phyloP scores from a whole-genome alignment of 1,284 basidiomycete genomes.

The Rhodotorula glutinis region DNA sequence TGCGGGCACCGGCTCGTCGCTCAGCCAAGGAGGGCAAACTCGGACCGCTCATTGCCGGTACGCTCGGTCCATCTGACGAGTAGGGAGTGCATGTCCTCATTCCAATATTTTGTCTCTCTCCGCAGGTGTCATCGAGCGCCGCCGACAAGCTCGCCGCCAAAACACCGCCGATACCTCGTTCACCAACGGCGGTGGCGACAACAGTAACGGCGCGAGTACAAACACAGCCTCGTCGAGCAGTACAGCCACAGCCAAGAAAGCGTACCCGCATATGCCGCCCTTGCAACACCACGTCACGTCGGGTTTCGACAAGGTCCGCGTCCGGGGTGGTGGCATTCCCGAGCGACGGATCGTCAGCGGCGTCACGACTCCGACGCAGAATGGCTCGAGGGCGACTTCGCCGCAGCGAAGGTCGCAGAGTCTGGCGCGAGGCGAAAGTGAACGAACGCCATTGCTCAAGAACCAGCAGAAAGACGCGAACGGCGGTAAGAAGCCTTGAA shows the following conservation, averaged over 20 bases:
- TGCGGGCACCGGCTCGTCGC: slow-evolving; percentile 35
- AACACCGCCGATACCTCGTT: slow-evolving; percentile 21
- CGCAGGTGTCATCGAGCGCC: slow-evolving; percentile 37
- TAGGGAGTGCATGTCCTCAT: too few relatives aligned
- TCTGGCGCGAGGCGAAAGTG: not conserved
- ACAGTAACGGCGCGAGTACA: not conserved
- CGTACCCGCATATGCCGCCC: not conserved
- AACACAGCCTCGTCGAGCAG: not conserved
- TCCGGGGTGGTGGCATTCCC: slow-evolving; percentile 26
- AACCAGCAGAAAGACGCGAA: not conserved
- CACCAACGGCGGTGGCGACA: slow-evolving; percentile 8
- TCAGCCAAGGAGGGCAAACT: slow-evolving; percentile 37
- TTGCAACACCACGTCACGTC: slow-evolving; percentile 3
- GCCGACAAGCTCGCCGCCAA: slow-evolving; percentile 22
- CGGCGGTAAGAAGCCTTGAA: not conserved
- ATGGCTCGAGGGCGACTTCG: not conserved
- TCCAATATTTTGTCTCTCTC: too few relatives aligned
- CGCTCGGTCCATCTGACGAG: too few relatives aligned
- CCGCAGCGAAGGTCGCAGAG: not conserved
- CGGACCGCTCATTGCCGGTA: slow-evolving; percentile 40
- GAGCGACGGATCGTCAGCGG: slow-evolving; percentile 21
- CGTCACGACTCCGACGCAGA: not conserved
- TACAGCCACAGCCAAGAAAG: not conserved
- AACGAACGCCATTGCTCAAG: slow-evolving; percentile 16
- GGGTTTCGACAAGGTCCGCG: slow-evolving; percentile 35